Evolutionary conservation across 306 rosid genomes (phyloP), one percentile per base, ranked within the genome.

Genomic region (Sicyos edulis): DNA sequence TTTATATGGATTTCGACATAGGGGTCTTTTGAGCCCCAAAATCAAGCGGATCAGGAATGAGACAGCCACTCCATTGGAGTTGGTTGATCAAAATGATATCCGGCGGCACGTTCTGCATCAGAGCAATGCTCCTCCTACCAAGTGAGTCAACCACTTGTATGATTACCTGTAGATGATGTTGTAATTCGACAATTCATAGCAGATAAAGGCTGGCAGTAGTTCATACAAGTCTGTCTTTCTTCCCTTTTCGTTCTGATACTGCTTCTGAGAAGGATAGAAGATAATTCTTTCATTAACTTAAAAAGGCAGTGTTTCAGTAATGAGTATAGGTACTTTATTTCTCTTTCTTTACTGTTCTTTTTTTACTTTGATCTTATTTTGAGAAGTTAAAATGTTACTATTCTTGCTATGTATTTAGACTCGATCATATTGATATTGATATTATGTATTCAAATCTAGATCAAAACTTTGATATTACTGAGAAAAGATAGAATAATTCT

Each of bases 1-100:
- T 60, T 85, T 95, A 21, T 95, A 95, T 22, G 99, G 99, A 7
- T 91, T 95, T 74, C 80, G 89, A 70, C 99, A 95, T 72, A 88
- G 97, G 17, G 97, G 99, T 10, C 76, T 95, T 58, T 78, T 95
- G 80, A 95, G 99, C 65, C 97, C 99, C 53, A 95, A 95, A 83
- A 89, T 95, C 72, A 88, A 83, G 88, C 85, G 99, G 75, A 87
- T 89, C 74, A 91, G 99, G 72, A 91, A 95, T 21, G 99, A 95
- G 87, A 82, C 96, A 0, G 83, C 82, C 50, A 78, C 85, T 78
- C 99, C 99, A 44, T 76, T 95, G 80, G 89, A 87, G 80, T 77
- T 12, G 60, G 96, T 91, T 44, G 88, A 95, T 72, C 82, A 79
- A 79, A 86, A 87, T 64, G 95, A 95, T 81, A 95, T 95, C 79